A percentile compares a stretch with the other conserved stretches of the same genome.
Conservation (phyloP, 2,329 filamentous ascomycete species). For the Hysterium pulicare region DNA sequence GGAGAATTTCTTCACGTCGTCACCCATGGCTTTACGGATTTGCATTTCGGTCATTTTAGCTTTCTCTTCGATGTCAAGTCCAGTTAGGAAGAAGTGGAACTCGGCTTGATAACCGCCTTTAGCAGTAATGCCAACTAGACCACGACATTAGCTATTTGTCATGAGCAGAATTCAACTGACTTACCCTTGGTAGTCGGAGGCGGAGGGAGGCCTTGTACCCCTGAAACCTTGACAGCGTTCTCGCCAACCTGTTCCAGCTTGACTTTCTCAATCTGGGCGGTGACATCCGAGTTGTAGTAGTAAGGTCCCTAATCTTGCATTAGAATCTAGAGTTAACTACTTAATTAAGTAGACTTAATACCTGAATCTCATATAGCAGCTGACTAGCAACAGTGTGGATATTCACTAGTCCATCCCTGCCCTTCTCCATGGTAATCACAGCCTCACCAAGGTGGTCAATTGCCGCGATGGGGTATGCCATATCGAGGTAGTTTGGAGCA, state of each 20-base stretch:
- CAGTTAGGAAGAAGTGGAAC: conserved; percentile 7
- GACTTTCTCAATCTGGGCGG: conserved; percentile 34
- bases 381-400: conserved; percentile 17
- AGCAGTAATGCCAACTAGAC: conserved; percentile 2
- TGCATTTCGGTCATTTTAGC: conserved; percentile 44
- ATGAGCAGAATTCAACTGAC: conserved; percentile 17
- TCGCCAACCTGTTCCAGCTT: conserved; percentile 24
- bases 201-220: conserved; percentile 30
- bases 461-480: conserved; percentile 47
- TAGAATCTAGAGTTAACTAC: too few species aligned
- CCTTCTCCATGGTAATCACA: conserved; percentile 29
- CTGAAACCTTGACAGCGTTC: conserved; percentile 31
- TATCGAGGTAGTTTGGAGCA: conserved; percentile 17
- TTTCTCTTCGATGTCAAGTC: conserved; percentile 42
- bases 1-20: conserved; percentile 34
- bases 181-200: conserved; percentile 26
- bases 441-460: conserved; percentile 41
- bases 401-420: conserved; percentile 30
- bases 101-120: conserved; percentile 30
- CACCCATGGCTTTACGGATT: conserved; percentile 16
- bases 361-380: conserved; percentile 41
- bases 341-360: too few species aligned
- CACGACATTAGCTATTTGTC: neutral
- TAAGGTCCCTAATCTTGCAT: conserved; percentile 44
- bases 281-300: conserved; percentile 42